Base-by-base conservation (phyloP, 371 early-diverging fungal genomes). In the Haplosporangium sp. region DNA sequence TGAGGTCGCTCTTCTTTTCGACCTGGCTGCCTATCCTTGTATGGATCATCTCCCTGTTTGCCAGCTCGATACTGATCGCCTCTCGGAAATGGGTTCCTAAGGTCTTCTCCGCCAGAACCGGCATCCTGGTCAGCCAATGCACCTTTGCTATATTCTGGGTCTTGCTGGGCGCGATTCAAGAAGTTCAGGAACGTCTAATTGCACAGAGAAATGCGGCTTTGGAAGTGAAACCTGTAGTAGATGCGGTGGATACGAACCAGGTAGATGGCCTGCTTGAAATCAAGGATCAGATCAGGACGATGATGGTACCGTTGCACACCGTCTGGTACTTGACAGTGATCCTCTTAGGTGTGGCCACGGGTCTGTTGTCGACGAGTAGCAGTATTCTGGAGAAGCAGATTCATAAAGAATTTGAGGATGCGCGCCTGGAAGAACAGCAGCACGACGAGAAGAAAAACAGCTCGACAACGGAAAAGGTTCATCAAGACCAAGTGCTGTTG, bases 111-210 rank as follows among this genome's bases (percentile, higher is more conserved):
- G 51, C 77, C 7, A 55, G 66, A 9, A 58, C 67, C 0, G 71
- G 71, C 0, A 47, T 70, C 60, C 56, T 70, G 10, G 12, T 67
- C 14, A 76, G 77, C 40, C 77, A 71, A 14, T 50, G 47, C 13
- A 51, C 62, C 42, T 76, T 76, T 67, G 20, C 55, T 5, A 5
- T 63, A 12, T 76, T 71, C 29, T 76, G 77, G 77, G 21, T 71
- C 42, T 21, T 76, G 0, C 55, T 69, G 9, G 65, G 62, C 5
- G 55, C 62, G 2, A 66, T 69, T n/a, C 70, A 75, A 21, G 59
- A 70, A 13, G 67, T 70, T 36, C 76, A 75, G 38, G 69, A 75
- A 20, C 38, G 21, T 9, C n/a, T 69, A 13, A 6, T 57, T 20
- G 21, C n/a, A 6, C 47, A 67, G 38, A 42, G 57, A 21, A 55